A percentile compares a stretch with the other conserved stretches of the same genome.
phyloP scores from a whole-genome alignment of 768 basidiomycete genomes.

The Lyophyllum semitale region DNA sequence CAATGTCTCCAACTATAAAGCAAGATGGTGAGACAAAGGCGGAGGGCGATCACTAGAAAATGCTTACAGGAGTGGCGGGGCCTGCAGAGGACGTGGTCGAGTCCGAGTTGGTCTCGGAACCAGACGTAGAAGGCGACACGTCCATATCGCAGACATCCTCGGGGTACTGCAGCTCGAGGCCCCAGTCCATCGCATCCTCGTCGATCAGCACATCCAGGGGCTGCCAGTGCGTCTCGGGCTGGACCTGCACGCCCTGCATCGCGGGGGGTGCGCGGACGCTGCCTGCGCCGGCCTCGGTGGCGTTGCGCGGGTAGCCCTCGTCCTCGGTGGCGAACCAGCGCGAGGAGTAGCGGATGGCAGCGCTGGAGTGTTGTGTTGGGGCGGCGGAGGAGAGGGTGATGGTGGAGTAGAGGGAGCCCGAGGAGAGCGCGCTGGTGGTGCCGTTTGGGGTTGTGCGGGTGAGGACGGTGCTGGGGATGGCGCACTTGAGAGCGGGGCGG shows the following conservation, averaged over 20 bases:
- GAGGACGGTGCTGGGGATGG: conserved; percentile 23
- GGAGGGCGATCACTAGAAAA: background rate
- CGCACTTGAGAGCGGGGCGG: conserved; percentile 24
- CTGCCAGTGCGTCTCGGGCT: conserved; percentile 10
- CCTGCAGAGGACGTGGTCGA: conserved; percentile 23
- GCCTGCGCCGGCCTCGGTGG: background rate
- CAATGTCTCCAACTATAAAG: background rate
- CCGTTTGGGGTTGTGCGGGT: conserved; percentile 23
- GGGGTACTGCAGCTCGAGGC: conserved; percentile 16
- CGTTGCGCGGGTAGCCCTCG: conserved; percentile 11
- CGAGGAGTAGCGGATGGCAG: conserved; percentile 16
- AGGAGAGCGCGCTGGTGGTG: conserved; percentile 16
- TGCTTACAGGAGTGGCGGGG: conserved; percentile 31
- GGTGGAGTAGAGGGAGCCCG: conserved; percentile 6
- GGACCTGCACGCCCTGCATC: background rate
- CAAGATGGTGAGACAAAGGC: background rate
- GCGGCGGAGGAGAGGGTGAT: conserved; percentile 3
- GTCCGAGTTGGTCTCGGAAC: conserved; percentile 14
- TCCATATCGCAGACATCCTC: conserved; percentile 14
- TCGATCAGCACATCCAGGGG: conserved; percentile 30
- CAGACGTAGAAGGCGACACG: conserved; percentile 11
- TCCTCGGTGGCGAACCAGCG: conserved; percentile 15
- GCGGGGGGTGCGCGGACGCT: conserved; percentile 11
- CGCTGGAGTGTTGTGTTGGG: background rate
- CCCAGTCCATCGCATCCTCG: conserved; percentile 22